Percentiles rank a stretch among this genome's conserved stretches.
phyloP scores from a whole-genome alignment of 139 green algal genomes.

The Chlorella sp. region DNA sequence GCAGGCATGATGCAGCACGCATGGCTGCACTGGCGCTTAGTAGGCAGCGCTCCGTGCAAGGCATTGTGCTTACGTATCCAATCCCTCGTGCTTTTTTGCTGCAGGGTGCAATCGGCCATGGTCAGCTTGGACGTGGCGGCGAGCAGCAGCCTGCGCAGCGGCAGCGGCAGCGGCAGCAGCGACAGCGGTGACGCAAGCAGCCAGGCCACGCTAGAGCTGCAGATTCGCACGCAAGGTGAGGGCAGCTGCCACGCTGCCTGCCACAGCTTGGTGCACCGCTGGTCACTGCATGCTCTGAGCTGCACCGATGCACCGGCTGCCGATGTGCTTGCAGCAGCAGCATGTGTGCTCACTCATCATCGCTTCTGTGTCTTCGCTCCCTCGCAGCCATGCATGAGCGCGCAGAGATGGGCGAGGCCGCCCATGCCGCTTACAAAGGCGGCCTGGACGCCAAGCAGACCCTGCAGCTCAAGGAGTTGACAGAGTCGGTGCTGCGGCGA shows the following conservation, averaged over 20 bases:
- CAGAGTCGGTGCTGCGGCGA: constrained; percentile 46
- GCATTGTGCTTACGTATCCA: background rate
- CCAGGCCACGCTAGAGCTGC: constrained; percentile 68
- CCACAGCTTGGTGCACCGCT: background rate
- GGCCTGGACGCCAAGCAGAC: constrained; percentile 70
- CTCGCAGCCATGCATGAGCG: constrained; percentile 76
- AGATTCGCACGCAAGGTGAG: constrained; percentile 69
- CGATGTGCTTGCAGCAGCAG: background rate
- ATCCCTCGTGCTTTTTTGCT: background rate
- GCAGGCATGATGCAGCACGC: too few relatives aligned
- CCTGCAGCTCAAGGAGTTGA: constrained; percentile 59
- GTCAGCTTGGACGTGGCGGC: background rate
- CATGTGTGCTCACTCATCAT: background rate
- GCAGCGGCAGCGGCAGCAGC: background rate
- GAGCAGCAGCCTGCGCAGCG: background rate
- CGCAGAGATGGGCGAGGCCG: constrained; percentile 81
- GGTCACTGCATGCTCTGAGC: background rate
- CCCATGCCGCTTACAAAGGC: constrained; percentile 92
- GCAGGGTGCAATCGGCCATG: background rate
- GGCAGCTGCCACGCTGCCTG: background rate
- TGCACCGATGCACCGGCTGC: background rate
- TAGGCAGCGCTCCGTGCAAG: too few relatives aligned
- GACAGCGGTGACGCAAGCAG: background rate
- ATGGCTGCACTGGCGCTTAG: too few relatives aligned
- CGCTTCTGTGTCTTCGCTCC: background rate